phyloP scores from a whole-genome alignment of 1,139 yeast species.

The Pneumocystis murina region DNA sequence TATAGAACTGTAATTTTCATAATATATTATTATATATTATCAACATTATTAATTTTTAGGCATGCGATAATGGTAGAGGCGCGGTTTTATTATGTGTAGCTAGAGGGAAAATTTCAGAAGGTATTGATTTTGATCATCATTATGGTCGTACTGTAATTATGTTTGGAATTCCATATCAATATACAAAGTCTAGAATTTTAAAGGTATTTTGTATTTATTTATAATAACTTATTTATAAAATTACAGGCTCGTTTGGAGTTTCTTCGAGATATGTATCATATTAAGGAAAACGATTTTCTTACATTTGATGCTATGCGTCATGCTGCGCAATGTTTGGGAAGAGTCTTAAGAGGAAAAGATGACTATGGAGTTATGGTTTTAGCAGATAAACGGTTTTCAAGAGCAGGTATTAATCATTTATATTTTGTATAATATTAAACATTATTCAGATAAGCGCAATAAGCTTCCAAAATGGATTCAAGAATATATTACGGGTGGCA shows the following conservation, averaged over 20 bases:
- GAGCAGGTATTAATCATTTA: constrained; percentile 23
- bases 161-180: constrained; percentile 97
- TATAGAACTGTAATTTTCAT: constrained; percentile 42
- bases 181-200: constrained; percentile 87
- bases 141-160: constrained; percentile 93
- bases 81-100: constrained; percentile 94
- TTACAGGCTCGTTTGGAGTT: constrained; percentile 68
- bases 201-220: constrained; percentile 25
- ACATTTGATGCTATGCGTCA: constrained; percentile 99
- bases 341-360: constrained; percentile 93
- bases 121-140: constrained; percentile 97
- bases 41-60: constrained; percentile 22
- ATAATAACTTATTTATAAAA: neutral
- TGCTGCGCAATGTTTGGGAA: constrained; percentile 96
- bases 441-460: constrained; percentile 43
- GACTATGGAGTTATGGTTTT: constrained; percentile 97
- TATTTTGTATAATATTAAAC: neutral
- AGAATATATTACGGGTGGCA: constrained; percentile 83
- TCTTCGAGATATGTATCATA: constrained; percentile 79
- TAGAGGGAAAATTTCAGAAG: constrained; percentile 96
- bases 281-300: constrained; percentile 80
- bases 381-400: constrained; percentile 72
- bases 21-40: neutral
- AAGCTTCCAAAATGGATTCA: constrained; percentile 96
- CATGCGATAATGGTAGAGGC: constrained; percentile 95